Evolutionary conservation across 371 early-diverging fungal genomes (phyloP).

Genomic region (Entomophthora muscae): DNA sequence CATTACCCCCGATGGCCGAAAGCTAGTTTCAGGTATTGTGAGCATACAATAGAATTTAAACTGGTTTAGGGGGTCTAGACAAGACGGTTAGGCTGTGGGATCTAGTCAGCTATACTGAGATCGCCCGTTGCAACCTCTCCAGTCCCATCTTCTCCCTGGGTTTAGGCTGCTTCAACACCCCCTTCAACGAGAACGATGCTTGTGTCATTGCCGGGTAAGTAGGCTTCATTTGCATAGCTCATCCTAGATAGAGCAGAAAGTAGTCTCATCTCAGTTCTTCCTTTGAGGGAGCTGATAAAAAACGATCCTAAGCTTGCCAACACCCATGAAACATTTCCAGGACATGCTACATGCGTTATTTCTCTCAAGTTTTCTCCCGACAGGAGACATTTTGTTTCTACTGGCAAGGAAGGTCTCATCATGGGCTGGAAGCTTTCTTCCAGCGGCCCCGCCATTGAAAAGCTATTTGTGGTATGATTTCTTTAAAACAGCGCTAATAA

Average conservation of each 20-base stretch:
- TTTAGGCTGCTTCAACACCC: background rate
- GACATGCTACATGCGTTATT: slow-evolving; percentile 3
- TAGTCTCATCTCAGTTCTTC: slow-evolving; percentile 3
- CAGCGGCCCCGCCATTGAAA: background rate
- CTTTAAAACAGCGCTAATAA: background rate
- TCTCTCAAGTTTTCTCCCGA: background rate
- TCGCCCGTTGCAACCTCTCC: background rate
- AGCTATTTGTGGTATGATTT: background rate
- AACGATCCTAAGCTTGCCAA: background rate
- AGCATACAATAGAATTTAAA: background rate
- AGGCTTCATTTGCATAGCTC: background rate
- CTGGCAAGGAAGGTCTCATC: slow-evolving; percentile 5
- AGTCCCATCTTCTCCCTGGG: slow-evolving; percentile 7
- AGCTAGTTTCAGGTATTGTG: background rate
- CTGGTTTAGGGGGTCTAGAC: slow-evolving; percentile 3
- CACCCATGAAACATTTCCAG: background rate
- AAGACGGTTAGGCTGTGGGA: slow-evolving; percentile 6
- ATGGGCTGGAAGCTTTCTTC: background rate
- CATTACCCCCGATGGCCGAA: slow-evolving; percentile 1
- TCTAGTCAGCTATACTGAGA: background rate
- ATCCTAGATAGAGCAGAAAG: background rate
- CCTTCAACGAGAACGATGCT: background rate
- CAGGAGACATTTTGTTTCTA: background rate
- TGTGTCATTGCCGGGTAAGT: slow-evolving; percentile 3
- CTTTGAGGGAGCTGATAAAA: background rate